These are phyloP conservation scores for Pelargonium australe DNA, from an alignment of 441 rosid species.

Conservation along the genomic window DNA sequence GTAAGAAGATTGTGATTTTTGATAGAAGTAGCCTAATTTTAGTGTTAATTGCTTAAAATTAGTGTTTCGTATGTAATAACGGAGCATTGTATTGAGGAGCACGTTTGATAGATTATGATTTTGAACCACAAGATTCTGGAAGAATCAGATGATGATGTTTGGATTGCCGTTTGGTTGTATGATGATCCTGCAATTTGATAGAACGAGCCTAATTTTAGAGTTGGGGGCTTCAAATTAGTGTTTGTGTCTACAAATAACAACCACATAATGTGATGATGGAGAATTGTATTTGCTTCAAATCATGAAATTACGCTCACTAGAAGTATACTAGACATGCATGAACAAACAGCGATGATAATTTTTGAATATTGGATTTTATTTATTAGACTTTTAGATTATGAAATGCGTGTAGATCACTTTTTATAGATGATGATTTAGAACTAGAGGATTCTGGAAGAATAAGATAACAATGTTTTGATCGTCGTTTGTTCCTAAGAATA, in stretches of 20 bases:
- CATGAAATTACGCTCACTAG: background rate
- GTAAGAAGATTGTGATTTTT: background rate
- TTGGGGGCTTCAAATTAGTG: background rate
- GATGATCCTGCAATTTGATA: background rate
- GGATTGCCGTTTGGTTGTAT: background rate
- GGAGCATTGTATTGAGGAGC: too few species aligned
- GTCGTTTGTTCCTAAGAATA: background rate
- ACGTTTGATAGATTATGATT: background rate
- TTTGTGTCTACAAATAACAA: background rate
- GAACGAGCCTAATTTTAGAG: conserved; percentile 3
- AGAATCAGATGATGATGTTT: background rate
- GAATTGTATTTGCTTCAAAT: background rate
- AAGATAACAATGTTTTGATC: background rate
- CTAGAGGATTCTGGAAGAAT: background rate
- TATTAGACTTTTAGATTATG: too few species aligned
- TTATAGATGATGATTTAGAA: background rate
- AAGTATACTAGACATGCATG: background rate
- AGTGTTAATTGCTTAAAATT: background rate
- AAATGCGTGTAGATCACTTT: too few species aligned
- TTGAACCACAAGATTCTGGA: background rate
- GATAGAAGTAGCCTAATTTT: conserved; percentile 1
- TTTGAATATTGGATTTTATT: background rate
- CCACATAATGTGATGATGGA: background rate
- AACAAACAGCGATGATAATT: background rate
- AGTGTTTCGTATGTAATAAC: too few species aligned